These are phyloP conservation scores for Alternaria arborescens DNA, from an alignment of 2,329 filamentous ascomycete genomes.

Conservation along the genomic window DNA sequence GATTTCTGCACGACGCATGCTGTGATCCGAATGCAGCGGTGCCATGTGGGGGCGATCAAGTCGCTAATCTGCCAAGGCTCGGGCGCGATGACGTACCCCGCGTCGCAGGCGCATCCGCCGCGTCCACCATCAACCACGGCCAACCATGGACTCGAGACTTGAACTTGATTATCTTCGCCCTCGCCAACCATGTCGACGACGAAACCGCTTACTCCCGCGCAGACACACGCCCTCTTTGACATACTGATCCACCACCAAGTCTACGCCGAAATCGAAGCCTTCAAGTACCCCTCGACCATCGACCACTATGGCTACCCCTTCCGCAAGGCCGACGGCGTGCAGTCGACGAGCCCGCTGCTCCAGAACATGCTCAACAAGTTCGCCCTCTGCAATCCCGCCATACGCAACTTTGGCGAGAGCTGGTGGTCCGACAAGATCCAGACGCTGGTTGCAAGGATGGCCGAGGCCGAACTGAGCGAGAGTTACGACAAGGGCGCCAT, in stretches of 20 bases:
- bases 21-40: neutral
- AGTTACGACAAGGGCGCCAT: constrained; percentile 82
- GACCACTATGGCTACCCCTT: constrained; percentile 76
- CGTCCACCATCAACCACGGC: constrained; percentile 12
- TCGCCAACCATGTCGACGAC: constrained; percentile 25
- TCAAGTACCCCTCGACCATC: constrained; percentile 72
- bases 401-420: constrained; percentile 65
- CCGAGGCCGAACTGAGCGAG: constrained; percentile 75
- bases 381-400: constrained; percentile 70
- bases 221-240: constrained; percentile 62
- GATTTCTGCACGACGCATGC: too few species aligned
- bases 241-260: constrained; percentile 64
- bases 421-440: constrained; percentile 55
- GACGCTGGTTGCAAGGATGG: constrained; percentile 56
- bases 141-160: constrained; percentile 4
- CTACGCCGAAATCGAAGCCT: constrained; percentile 73
- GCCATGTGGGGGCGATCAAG: neutral
- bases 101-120: constrained; percentile 16
- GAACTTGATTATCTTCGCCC: neutral
- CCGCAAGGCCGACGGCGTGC: constrained; percentile 54
- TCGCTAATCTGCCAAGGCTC: constrained; percentile 17
- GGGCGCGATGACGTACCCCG: constrained; percentile 25
- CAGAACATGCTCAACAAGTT: constrained; percentile 73
- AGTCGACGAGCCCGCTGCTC: constrained; percentile 69
- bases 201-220: constrained; percentile 53